Evolutionary conservation across 176 grass and related monocot species (phyloP).

Genomic region (Carex cristatella): DNA sequence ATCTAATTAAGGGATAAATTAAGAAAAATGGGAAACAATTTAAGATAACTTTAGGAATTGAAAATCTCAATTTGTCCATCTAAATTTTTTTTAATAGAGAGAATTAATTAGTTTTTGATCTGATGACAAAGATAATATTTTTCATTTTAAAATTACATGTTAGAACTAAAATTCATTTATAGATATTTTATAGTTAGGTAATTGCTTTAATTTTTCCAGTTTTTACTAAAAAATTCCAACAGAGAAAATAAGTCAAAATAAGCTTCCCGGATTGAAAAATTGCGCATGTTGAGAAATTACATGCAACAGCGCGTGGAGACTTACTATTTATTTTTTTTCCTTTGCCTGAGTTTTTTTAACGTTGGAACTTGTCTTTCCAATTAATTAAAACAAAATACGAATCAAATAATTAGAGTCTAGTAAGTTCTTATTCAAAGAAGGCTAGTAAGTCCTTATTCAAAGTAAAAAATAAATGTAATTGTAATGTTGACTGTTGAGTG

Average conservation of each 20-base stretch:
- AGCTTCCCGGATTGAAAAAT: not conserved
- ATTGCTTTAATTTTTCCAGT: too few relatives aligned
- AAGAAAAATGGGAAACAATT: not conserved
- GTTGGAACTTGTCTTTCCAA: not conserved
- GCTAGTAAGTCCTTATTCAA: too few relatives aligned
- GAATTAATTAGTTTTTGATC: not conserved
- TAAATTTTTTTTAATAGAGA: not conserved
- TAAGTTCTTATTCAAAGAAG: not conserved
- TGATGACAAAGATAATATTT: too few relatives aligned
- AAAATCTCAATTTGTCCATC: not conserved
- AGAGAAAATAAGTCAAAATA: not conserved
- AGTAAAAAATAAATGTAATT: too few relatives aligned
- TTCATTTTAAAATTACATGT: too few relatives aligned
- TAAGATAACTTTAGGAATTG: not conserved
- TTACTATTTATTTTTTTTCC: not conserved
- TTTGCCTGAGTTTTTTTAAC: not conserved
- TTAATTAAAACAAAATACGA: not conserved
- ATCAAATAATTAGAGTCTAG: not conserved
- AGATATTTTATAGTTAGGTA: too few relatives aligned
- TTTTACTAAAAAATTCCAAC: too few relatives aligned
- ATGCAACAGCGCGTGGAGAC: not conserved
- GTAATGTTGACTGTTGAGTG: too few relatives aligned
- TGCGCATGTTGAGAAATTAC: not conserved
- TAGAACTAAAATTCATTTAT: too few relatives aligned
- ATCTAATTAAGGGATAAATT: not conserved